Percentiles rank a stretch among this genome's conserved stretches.
phyloP scores from a whole-genome alignment of 495 filamentous ascomycete genomes.

The Lasiosphaeria ovina region DNA sequence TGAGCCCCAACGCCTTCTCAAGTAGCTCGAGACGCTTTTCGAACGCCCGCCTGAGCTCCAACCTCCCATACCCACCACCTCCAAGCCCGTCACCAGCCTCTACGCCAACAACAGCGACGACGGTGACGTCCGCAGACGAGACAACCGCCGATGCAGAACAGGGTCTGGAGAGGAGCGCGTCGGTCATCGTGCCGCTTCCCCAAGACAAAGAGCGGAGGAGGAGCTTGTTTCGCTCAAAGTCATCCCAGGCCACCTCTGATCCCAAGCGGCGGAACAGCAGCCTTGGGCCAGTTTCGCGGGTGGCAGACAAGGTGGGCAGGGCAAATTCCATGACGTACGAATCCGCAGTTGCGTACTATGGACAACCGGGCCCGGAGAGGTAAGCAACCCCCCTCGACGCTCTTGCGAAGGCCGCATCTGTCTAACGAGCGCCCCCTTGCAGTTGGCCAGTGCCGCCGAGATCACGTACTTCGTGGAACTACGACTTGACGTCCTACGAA shows the following conservation, averaged over 20 bases:
- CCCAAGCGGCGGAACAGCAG: slow-evolving; percentile 18
- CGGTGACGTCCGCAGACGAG: slow-evolving; percentile 10
- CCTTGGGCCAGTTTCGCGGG: slow-evolving; percentile 17
- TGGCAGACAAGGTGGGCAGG: slow-evolving; percentile 24
- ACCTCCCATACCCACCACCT: slow-evolving; percentile 21
- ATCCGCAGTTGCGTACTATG: slow-evolving; percentile 30
- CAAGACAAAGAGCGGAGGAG: slow-evolving; percentile 24
- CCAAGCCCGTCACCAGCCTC: slow-evolving; percentile 15
- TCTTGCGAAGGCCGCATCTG: background rate
- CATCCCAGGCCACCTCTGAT: slow-evolving; percentile 22
- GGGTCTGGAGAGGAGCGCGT: slow-evolving; percentile 18
- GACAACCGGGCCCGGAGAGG: slow-evolving; percentile 23
- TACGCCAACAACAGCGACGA: slow-evolving; percentile 13
- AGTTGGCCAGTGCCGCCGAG: slow-evolving; percentile 27
- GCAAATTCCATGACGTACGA: slow-evolving; percentile 37
- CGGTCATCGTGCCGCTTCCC: slow-evolving; percentile 16
- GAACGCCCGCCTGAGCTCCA: slow-evolving; percentile 23
- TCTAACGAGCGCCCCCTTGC: slow-evolving; percentile 16
- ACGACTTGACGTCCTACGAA: slow-evolving; percentile 43
- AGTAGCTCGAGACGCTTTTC: slow-evolving; percentile 36
- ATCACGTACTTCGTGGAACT: slow-evolving; percentile 40
- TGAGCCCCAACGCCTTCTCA: slow-evolving; percentile 36
- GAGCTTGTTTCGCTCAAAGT: slow-evolving; percentile 36
- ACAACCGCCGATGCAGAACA: slow-evolving; percentile 8
- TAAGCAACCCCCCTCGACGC: slow-evolving; percentile 6